phyloP scores from a whole-genome alignment of 208 protist species.

The Trypanosoma conorhini region DNA sequence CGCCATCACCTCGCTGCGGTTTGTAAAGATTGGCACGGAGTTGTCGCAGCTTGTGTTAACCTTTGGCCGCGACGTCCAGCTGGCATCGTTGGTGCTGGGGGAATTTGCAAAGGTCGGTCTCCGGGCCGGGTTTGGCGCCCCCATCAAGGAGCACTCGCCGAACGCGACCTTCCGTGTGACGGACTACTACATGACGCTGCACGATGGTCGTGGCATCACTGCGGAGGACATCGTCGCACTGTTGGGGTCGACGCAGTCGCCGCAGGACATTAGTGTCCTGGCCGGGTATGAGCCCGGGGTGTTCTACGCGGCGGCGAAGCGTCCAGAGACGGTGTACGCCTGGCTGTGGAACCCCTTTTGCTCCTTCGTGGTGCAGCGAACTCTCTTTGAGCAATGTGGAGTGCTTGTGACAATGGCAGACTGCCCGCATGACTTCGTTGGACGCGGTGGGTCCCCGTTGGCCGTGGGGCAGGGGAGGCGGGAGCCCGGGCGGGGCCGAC shows the following conservation, averaged over 20 bases:
- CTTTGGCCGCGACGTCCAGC: constrained; percentile 54
- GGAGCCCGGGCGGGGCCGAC: background rate
- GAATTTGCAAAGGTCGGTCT: constrained; percentile 60
- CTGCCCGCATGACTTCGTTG: constrained; percentile 76
- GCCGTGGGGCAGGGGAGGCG: background rate
- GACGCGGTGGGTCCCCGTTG: constrained; percentile 30
- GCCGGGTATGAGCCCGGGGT: constrained; percentile 74
- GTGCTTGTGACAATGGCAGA: constrained; percentile 81
- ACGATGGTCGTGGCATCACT: constrained; percentile 55
- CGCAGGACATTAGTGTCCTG: constrained; percentile 61
- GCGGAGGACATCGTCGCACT: constrained; percentile 55
- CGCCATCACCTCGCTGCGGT: constrained; percentile 77
- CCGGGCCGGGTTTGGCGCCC: constrained; percentile 53
- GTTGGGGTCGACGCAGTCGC: constrained; percentile 51
- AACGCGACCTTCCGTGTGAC: constrained; percentile 82
- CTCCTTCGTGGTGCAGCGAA: constrained; percentile 69
- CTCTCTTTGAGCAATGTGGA: constrained; percentile 69
- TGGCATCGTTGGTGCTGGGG: constrained; percentile 56
- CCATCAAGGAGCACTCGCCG: constrained; percentile 39
- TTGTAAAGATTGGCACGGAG: constrained; percentile 74
- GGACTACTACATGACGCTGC: constrained; percentile 62
- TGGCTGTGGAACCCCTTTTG: constrained; percentile 80
- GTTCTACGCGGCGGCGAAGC: constrained; percentile 79
- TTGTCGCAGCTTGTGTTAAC: constrained; percentile 77
- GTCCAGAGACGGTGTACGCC: constrained; percentile 69